Conservation (phyloP, 169 alveolate genomes). For the Plasmodium coatneyi region DNA sequence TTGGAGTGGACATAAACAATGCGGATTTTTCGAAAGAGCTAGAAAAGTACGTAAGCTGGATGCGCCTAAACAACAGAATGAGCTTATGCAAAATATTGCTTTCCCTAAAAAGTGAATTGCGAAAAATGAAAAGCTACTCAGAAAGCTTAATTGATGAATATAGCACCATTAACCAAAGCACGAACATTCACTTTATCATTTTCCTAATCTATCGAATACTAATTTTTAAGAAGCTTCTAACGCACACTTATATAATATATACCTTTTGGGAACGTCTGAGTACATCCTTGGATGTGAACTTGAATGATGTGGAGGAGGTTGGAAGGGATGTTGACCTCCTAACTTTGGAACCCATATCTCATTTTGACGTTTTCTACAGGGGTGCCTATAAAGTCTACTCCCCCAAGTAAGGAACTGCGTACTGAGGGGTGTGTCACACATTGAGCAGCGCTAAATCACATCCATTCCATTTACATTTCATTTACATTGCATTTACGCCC, state of each 20-base stretch:
- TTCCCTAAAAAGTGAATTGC: constrained; percentile 18
- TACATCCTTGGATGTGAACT: constrained; percentile 28
- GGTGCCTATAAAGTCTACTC: constrained; percentile 53
- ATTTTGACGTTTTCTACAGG: constrained; percentile 35
- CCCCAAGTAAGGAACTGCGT: constrained; percentile 31
- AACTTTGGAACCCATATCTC: constrained; percentile 20
- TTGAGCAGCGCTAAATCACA: neutral
- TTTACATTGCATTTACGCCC: neutral
- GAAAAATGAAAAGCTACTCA: constrained; percentile 49
- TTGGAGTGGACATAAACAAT: constrained; percentile 35
- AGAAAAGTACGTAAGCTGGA: constrained; percentile 75
- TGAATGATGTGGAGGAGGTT: neutral
- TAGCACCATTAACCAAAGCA: constrained; percentile 45
- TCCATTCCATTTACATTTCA: neutral
- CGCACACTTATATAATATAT: constrained; percentile 64
- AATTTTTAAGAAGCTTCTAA: constrained; percentile 55
- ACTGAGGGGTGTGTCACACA: neutral
- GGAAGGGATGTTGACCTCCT: neutral
- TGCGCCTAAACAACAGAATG: constrained; percentile 70
- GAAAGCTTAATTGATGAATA: constrained; percentile 34
- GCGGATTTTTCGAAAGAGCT: constrained; percentile 12
- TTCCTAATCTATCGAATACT: constrained; percentile 63
- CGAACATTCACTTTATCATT: constrained; percentile 52
- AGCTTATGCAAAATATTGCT: constrained; percentile 35
- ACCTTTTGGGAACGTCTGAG: constrained; percentile 53